Conservation (phyloP, 345 rosid genomes). For the Sonneratia caseolaris region DNA sequence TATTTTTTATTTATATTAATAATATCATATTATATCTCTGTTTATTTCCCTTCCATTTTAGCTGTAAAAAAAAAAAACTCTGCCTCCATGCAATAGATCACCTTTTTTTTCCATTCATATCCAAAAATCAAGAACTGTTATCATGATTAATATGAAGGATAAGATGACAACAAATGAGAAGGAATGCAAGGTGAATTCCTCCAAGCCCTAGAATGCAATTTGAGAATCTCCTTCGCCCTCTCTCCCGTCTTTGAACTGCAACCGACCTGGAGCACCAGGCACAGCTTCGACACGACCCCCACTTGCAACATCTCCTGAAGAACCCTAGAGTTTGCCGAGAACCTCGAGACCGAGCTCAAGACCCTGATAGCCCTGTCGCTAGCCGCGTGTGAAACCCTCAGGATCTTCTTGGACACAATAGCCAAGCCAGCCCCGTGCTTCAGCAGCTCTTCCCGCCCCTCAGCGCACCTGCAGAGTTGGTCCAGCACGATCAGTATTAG, state of each 20-base stretch:
- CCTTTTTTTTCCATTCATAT: neutral
- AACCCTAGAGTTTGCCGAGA: conserved; percentile 31
- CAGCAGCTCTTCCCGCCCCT: conserved; percentile 50
- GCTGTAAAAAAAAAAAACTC: neutral
- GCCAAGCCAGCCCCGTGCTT: conserved; percentile 54
- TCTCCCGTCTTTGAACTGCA: conserved; percentile 32
- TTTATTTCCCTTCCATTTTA: no score
- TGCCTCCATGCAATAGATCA: neutral
- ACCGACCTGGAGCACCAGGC: conserved; percentile 42
- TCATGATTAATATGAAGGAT: conserved; percentile 20
- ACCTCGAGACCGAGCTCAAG: conserved; percentile 33
- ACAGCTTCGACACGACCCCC: conserved; percentile 47
- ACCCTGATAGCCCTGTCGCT: conserved; percentile 44
- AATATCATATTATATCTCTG: no score
- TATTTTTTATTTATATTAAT: no score
- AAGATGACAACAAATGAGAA: conserved; percentile 28
- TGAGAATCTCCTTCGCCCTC: conserved; percentile 38
- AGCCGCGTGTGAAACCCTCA: conserved; percentile 42
- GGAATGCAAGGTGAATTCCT: conserved; percentile 40
- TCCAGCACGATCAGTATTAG: conserved; percentile 28
- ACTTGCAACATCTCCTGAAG: conserved; percentile 53
- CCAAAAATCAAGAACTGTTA: neutral
- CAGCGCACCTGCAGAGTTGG: conserved; percentile 44
- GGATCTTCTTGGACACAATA: conserved; percentile 49
- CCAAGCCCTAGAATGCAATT: conserved; percentile 50